Evolutionary conservation across 164 flowering plant genomes (phyloP), one percentile per base, ranked within the genome.

Genomic region (Houttuynia cordata): DNA sequence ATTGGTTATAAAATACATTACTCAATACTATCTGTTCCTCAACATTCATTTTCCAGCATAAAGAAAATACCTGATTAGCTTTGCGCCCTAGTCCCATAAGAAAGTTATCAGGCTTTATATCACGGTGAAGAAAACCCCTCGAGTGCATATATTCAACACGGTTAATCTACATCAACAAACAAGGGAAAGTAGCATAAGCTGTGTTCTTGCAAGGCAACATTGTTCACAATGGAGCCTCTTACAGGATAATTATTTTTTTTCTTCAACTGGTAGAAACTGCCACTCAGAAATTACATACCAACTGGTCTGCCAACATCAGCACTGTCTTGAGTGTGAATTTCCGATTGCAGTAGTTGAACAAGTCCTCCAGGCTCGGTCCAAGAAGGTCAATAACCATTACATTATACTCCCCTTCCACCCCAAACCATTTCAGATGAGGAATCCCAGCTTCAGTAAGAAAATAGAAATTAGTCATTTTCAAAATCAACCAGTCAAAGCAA

Each of bases 291-390:
- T 10, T 50, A 66, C 74, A 64, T 74, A 84, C 90, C 70, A 82
- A 60, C 62, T 82, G 90, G 78, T 84, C 87, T 21, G 90, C 90
- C 62, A 84, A 78, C 90, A 84, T 79, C 62, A 84, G 65, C 21
- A 84, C 85, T 34, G 87, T 79, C 63, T 81, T 84, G 67, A 84
- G 60, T 25, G 82, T 68, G 68, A 84, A 79, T 64, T 82, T 84
- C 69, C 90, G 69, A 47, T 73, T 76, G 64, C 90, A 82, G 58
- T 76, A 81, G 64, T 73, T 78, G 69, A 81, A 84, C 58, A 84
- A 66, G 67, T 84, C 87, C 70, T 84, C 90, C 47, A 84, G 71
- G 68, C 87, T 84, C 54, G 85, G 85, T 39, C 90, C 90, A 51
- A 84, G 79, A 60, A 84, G 78, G 61, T 84, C 90, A 67, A 84